phyloP scores from a whole-genome alignment of 2,329 filamentous ascomycete species.

The Neonectria coccinea region DNA sequence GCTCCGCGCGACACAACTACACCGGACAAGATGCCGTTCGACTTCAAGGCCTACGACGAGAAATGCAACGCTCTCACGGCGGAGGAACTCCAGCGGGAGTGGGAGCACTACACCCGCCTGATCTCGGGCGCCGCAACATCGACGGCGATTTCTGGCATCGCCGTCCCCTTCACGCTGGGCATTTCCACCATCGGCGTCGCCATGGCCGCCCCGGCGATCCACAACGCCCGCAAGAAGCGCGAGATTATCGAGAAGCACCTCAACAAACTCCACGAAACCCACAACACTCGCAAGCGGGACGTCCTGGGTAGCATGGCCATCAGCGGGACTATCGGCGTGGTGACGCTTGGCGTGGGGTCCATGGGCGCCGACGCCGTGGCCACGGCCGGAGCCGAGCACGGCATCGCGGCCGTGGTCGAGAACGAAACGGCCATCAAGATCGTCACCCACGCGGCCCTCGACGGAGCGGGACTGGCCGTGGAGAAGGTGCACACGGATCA shows the following conservation, averaged over 20 bases:
- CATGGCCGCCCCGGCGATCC: conserved; percentile 53
- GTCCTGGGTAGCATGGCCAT: conserved; percentile 55
- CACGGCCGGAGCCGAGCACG: conserved; percentile 51
- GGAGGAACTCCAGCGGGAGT: conserved; percentile 55
- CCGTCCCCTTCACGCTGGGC: conserved; percentile 54
- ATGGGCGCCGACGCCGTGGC: conserved; percentile 52
- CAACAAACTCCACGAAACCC: conserved; percentile 47
- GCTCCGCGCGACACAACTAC: background rate
- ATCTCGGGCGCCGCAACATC: conserved; percentile 55
- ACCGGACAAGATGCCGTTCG: conserved; percentile 52
- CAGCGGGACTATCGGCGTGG: conserved; percentile 51
- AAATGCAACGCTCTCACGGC: conserved; percentile 53
- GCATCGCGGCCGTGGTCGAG: conserved; percentile 42
- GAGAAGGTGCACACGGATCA: conserved; percentile 52
- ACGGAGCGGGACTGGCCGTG: conserved; percentile 50
- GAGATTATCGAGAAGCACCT: conserved; percentile 56
- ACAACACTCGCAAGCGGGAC: conserved; percentile 56
- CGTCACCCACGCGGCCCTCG: conserved; percentile 51
- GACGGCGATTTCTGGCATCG: conserved; percentile 54
- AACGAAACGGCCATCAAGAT: conserved; percentile 52
- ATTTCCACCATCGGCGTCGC: conserved; percentile 55
- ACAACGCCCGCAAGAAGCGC: conserved; percentile 57
- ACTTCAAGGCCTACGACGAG: conserved; percentile 54
- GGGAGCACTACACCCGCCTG: conserved; percentile 58
- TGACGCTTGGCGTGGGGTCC: conserved; percentile 52